Base-by-base conservation (phyloP, 345 rosid species). In the Lumnitzera littorea region DNA sequence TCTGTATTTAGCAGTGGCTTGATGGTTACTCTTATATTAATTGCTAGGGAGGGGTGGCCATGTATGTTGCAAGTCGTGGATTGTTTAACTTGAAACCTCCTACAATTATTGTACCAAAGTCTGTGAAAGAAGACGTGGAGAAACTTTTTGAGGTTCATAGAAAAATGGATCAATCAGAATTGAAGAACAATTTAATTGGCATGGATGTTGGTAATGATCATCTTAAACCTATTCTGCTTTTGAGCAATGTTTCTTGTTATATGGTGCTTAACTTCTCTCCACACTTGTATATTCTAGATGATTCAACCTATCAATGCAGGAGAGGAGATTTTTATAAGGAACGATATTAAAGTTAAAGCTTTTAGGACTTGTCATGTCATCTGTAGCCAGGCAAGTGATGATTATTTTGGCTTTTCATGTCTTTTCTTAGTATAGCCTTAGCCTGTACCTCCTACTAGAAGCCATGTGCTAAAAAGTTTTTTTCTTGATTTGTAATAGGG, bases 61-160 rank as follows among this genome's bases (percentile, higher is more conserved):
- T 94, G 96, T 94, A 90, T 78, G 96, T 90, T 59, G 96, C 96
- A 5, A 87, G 96, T 25, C 87, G 91, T 66, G 96, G 91, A 50
- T 75, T 92, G 36, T 84, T 84, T 62, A 71, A 80, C 5, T 78
- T 92, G 91, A 92, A 87, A 65, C 96, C 98, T 50, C 96, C 94
- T 12, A 92, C 96, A 14, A 84, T 92, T 27, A 57, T 89, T 60
- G 91, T 92, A 1, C 96, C 96, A 17, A 69, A 70, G 13, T 68
- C 72, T 47, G 72, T 88, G 60, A 88, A 84, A 75, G 85, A 84
- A 58, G 73, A 77, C 48, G 95, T 94, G 2, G 86, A 90, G 60
- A 70, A 78, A 56, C 95, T 94, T 64, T 83, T 94, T 61, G 83
- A 88, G 71, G 84, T 90, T 69, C 91, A 88, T 23, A 80, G 92